A percentile compares a stretch with the other conserved stretches of the same genome.
phyloP scores from a whole-genome alignment of 768 basidiomycete species.

The Rhizopogon vulgaris region DNA sequence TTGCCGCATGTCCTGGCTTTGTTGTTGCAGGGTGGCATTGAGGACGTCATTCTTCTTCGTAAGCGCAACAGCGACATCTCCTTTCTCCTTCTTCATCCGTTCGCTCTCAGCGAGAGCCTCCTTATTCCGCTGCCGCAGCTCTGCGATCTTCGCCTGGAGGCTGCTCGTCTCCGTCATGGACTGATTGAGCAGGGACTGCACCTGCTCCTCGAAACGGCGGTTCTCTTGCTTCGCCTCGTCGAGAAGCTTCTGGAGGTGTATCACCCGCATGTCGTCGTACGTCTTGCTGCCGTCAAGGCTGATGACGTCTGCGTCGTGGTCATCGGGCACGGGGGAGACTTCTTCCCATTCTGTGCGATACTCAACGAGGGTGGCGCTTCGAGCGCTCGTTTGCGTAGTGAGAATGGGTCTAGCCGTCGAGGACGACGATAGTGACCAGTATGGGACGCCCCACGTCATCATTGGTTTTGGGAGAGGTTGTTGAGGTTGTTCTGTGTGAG shows the following conservation, averaged over 20 bases:
- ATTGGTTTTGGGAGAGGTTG: neutral
- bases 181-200: slow-evolving; percentile 1
- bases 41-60: slow-evolving; percentile 18
- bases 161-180: slow-evolving; percentile 2
- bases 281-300: neutral
- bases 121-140: neutral
- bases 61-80: slow-evolving; percentile 9
- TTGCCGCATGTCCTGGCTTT: slow-evolving; percentile 10
- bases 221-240: slow-evolving; percentile 1
- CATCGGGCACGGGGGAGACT: neutral
- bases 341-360: neutral
- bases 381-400: neutral
- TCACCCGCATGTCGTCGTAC: neutral
- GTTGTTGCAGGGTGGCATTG: slow-evolving; percentile 8
- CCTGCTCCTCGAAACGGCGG: neutral
- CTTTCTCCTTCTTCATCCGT: slow-evolving; percentile 13
- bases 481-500: neutral
- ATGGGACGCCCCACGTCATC: slow-evolving; percentile 1
- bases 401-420: neutral
- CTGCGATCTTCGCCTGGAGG: neutral
- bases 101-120: slow-evolving; percentile 7
- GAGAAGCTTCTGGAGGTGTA: neutral
- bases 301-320: slow-evolving; percentile 4
- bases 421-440: neutral
- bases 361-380: neutral